A percentile compares a stretch with the other conserved stretches of the same genome.
Conservation (phyloP, 1,139 yeast genomes). For the Arxiozyma slooffiae region DNA sequence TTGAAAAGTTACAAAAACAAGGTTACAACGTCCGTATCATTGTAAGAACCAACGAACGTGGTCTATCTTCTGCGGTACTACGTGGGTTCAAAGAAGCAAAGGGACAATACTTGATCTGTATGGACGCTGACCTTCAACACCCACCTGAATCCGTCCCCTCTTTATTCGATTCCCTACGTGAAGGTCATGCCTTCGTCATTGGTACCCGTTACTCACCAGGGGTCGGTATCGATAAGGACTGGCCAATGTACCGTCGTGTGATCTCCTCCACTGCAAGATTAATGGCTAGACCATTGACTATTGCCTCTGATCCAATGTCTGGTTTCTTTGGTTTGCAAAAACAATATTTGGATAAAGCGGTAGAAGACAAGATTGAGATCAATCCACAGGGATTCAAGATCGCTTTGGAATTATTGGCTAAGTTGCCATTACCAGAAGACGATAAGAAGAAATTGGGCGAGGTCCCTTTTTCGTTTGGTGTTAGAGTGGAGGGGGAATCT, state of each 20-base stretch:
- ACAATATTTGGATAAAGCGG: conserved; percentile 29
- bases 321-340: conserved; percentile 41
- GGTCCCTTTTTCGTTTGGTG: conserved; percentile 41
- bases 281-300: conserved; percentile 38
- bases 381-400: conserved; percentile 39
- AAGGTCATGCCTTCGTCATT: conserved; percentile 35
- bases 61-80: conserved; percentile 38
- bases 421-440: conserved; percentile 33
- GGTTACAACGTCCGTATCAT: conserved; percentile 39
- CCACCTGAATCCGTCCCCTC: conserved; percentile 41
- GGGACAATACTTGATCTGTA: conserved; percentile 38
- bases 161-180: conserved; percentile 31
- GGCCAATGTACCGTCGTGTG: conserved; percentile 40
- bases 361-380: conserved; percentile 26
- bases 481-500: conserved; percentile 41
- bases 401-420: conserved; percentile 38
- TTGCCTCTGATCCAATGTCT: conserved; percentile 41
- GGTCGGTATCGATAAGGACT: conserved; percentile 41
- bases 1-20: conserved; percentile 33
- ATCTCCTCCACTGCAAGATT: conserved; percentile 39
- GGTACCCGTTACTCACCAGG: conserved; percentile 43
- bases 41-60: conserved; percentile 40
- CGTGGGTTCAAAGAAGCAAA: conserved; percentile 37
- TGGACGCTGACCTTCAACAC: conserved; percentile 43
- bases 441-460: conserved; percentile 33